Percentiles rank a stretch among this genome's conserved stretches.
Conservation (phyloP, 1,284 basidiomycete species). For the Chalciporus sp. region DNA sequence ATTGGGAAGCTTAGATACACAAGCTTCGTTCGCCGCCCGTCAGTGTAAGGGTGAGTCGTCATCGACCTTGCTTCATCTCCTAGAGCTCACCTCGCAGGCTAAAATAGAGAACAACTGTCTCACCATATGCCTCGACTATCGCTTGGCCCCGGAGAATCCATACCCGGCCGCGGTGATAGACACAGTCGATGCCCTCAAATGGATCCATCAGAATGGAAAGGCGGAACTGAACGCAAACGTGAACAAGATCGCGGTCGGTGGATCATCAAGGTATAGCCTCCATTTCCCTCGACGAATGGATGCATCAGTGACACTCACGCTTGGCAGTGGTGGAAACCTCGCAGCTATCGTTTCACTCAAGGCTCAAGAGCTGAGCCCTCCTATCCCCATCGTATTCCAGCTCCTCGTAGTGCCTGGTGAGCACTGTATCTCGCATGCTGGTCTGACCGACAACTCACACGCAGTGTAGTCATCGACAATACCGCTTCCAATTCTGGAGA, state of each 20-base stretch:
- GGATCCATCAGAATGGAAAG: slow-evolving; percentile 53
- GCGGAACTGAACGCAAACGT: slow-evolving; percentile 43
- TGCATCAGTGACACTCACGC: no score
- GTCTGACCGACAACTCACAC: background rate
- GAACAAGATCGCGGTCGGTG: slow-evolving; percentile 56
- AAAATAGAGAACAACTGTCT: slow-evolving; percentile 37
- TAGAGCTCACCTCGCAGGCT: slow-evolving; percentile 1
- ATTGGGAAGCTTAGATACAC: slow-evolving; percentile 59
- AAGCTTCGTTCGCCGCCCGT: slow-evolving; percentile 49
- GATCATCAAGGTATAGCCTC: slow-evolving; percentile 61
- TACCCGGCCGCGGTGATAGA: slow-evolving; percentile 80
- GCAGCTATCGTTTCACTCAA: slow-evolving; percentile 69
- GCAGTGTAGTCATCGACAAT: slow-evolving; percentile 58
- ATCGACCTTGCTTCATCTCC: slow-evolving; percentile 4
- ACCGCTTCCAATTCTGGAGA: slow-evolving; percentile 45
- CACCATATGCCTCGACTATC: slow-evolving; percentile 71
- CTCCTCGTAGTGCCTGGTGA: slow-evolving; percentile 60
- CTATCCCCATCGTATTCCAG: slow-evolving; percentile 63
- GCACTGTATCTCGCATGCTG: background rate
- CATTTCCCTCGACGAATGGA: background rate
- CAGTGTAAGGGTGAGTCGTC: slow-evolving; percentile 28
- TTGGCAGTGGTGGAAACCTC: slow-evolving; percentile 67
- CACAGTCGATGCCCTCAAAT: slow-evolving; percentile 65
- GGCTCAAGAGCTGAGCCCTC: slow-evolving; percentile 50
- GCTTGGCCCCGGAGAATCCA: slow-evolving; percentile 72